phyloP scores from a whole-genome alignment of 2,329 filamentous ascomycete species.

The Emergomyces pasteurianus region DNA sequence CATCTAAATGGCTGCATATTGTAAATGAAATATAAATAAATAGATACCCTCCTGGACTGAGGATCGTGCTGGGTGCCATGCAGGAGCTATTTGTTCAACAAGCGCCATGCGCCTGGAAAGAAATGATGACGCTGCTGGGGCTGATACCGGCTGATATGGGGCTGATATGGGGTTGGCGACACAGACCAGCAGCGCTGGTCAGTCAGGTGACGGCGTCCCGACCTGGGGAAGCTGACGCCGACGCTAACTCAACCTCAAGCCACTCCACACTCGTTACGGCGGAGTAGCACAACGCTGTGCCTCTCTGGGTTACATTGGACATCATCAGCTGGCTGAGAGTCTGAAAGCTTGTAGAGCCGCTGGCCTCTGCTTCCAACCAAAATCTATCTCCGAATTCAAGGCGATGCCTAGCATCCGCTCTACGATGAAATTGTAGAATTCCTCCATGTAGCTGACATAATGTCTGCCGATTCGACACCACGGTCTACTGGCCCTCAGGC shows the following conservation, averaged over 20 bases:
- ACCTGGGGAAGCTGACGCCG: too few relatives aligned
- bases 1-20: conserved; percentile 3
- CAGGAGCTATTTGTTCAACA: neutral
- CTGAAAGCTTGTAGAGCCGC: neutral
- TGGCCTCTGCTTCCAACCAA: too few relatives aligned
- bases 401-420: neutral
- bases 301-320: neutral
- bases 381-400: neutral
- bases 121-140: neutral
- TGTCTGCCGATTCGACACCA: neutral
- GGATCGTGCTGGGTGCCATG: neutral
- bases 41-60: neutral
- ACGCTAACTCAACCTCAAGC: neutral
- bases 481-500: neutral
- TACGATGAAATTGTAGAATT: neutral
- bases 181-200: neutral
- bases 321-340: neutral
- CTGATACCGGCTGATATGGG: neutral
- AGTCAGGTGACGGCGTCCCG: conserved; percentile 3
- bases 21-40: neutral
- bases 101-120: neutral
- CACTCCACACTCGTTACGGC: neutral
- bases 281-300: neutral
- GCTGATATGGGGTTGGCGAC: neutral
- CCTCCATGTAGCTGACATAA: neutral